Conservation (phyloP, 352 stramenopile genomes). For the Phytophthora cactorum region DNA sequence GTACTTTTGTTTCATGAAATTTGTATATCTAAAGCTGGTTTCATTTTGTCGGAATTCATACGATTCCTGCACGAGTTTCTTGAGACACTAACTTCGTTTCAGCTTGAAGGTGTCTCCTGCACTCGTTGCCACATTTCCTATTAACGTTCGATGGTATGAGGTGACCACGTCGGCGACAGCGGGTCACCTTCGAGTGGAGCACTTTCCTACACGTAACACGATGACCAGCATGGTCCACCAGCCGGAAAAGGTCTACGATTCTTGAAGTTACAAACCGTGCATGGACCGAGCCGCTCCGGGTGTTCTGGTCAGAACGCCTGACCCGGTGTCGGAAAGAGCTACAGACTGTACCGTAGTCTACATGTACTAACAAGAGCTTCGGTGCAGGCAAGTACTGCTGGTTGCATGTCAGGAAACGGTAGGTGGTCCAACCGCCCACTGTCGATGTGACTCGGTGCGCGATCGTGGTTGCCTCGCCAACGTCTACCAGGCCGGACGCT, state of each 20-base stretch:
- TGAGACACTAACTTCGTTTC: too few species aligned
- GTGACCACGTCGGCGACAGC: background rate
- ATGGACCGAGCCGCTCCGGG: background rate
- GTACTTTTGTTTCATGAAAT: background rate
- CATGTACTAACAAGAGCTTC: too few species aligned
- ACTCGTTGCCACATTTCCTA: too few species aligned
- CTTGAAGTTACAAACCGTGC: conserved; percentile 4
- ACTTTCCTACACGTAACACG: too few species aligned
- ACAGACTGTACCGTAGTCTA: too few species aligned
- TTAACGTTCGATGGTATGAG: background rate
- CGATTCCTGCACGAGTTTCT: too few species aligned
- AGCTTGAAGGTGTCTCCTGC: too few species aligned
- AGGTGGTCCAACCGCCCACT: background rate
- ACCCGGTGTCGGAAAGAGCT: too few species aligned
- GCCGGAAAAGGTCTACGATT: background rate
- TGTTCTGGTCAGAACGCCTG: background rate
- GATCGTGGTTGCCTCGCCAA: conserved; percentile 2
- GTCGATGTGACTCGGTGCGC: conserved; percentile 2
- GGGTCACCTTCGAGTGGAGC: background rate
- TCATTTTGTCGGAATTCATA: too few species aligned
- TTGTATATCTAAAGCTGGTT: too few species aligned
- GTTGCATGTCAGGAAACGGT: background rate
- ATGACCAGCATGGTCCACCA: too few species aligned
- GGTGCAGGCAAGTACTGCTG: too few species aligned
- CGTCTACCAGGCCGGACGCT: background rate